Conservation (phyloP, 106 monocot genomes). For the Vanilla planifolia region DNA sequence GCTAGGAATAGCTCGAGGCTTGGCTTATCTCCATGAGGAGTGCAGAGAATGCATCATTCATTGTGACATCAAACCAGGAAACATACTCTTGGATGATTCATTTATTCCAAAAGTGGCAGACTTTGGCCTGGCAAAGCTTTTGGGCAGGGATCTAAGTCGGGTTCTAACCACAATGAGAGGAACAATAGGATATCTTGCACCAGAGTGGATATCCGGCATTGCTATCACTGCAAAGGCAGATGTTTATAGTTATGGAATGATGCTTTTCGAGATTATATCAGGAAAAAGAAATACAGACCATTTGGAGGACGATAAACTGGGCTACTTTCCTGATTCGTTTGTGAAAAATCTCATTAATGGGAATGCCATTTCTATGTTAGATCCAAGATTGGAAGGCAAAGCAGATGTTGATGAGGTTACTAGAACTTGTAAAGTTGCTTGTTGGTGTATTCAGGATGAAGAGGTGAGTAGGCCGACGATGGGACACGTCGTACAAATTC, state of each 20-base stretch:
- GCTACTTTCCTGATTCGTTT: conserved; percentile 4
- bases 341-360: conserved; percentile 11
- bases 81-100: conserved; percentile 8
- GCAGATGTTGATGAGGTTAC: conserved; percentile 10
- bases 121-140: conserved; percentile 25
- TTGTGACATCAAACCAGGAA: conserved; percentile 15
- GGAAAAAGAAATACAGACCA: conserved; percentile 9
- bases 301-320: neutral
- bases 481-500: conserved; percentile 21
- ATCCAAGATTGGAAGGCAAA: conserved; percentile 8
- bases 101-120: conserved; percentile 14
- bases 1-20: conserved; percentile 10
- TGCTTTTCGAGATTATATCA: conserved; percentile 22
- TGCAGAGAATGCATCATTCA: conserved; percentile 18
- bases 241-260: conserved; percentile 20
- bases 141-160: conserved; percentile 18
- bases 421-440: conserved; percentile 9
- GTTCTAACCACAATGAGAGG: conserved; percentile 17
- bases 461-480: conserved; percentile 24
- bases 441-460: conserved; percentile 29
- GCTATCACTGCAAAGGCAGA: conserved; percentile 14
- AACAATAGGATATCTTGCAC: conserved; percentile 13
- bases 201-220: conserved; percentile 12
- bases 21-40: conserved; percentile 22
- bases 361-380: conserved; percentile 4